Conservation (phyloP, 345 rosid genomes). For the Citrus inodora region DNA sequence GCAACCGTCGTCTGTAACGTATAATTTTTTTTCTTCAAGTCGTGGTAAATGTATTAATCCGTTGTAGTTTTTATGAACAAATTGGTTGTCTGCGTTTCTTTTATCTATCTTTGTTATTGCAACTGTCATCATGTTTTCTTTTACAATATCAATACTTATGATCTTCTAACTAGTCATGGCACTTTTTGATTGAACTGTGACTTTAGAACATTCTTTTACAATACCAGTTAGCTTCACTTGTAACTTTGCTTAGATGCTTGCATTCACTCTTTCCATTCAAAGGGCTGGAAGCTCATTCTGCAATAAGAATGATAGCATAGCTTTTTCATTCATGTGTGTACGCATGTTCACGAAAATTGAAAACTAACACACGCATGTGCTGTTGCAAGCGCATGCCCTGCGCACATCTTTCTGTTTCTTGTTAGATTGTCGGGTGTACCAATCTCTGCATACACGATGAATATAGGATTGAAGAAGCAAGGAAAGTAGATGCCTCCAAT, state of each 20-base stretch:
- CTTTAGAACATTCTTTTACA: neutral
- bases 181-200: neutral
- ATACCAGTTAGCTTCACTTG: too few species aligned
- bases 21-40: too few species aligned
- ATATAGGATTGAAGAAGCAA: neutral
- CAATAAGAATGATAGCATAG: neutral
- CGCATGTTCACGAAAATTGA: neutral
- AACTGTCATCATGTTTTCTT: neutral
- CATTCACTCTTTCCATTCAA: neutral
- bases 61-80: too few species aligned
- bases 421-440: neutral
- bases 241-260: neutral
- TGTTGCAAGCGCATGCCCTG: neutral
- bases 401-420: neutral
- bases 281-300: neutral
- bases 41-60: neutral
- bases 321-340: neutral
- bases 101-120: neutral
- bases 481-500: neutral
- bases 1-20: too few species aligned
- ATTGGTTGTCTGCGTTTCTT: neutral
- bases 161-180: neutral
- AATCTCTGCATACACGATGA: neutral
- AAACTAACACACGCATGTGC: neutral
- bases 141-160: neutral